Evolutionary conservation across 192 early-diverging fungal species (phyloP), one percentile per base, ranked within the genome.

Genomic region (Mortierella alpina): DNA sequence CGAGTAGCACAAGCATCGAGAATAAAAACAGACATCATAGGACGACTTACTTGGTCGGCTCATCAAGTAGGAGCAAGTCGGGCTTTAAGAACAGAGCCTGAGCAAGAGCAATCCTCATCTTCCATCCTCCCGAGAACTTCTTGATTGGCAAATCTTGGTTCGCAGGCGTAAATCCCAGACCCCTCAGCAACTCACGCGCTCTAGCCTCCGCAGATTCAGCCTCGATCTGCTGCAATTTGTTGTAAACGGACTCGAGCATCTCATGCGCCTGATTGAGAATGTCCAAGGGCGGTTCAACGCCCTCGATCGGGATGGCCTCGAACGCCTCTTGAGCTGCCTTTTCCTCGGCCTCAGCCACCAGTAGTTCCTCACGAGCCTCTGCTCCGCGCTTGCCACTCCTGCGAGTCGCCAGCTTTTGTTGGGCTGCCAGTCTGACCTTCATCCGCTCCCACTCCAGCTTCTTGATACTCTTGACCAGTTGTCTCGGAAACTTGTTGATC

Each of bases 31-130:
- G 59, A n/a, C 17, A 31, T 31, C 31, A 31, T n/a, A 31, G 31
- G 31, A 31, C 31, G 31, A 39, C 78, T 53, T 78, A 86, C 85
- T 98, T 80, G 9, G 77, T 80, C 68, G 95, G 96, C 85, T 98
- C 96, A 61, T 95, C 93, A 40, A 95, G 83, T 44, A 97, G 31
- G 20, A 98, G 86, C 47, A 97, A 80, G 76, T 95, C 91, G 2
- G 95, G 94, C 68, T 92, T 82, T 59, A 96, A 68, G 65, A 95
- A 92, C 71, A 98, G 85, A 41, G 95, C 95, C 70, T 92, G 87
- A 39, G 96, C 96, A 31, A 96, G 86, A 7, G 96, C 93, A 12
- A 95, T 90, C 22, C 94, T 87, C 87, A 96, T 98, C 66, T 90
- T 86, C 96, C 96, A 98, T 46, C 96, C 96, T 70, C 96, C 96